Percentiles rank a stretch among this genome's conserved stretches.
Conservation (phyloP, 257 asterid genomes). For the Solanum chilense region DNA sequence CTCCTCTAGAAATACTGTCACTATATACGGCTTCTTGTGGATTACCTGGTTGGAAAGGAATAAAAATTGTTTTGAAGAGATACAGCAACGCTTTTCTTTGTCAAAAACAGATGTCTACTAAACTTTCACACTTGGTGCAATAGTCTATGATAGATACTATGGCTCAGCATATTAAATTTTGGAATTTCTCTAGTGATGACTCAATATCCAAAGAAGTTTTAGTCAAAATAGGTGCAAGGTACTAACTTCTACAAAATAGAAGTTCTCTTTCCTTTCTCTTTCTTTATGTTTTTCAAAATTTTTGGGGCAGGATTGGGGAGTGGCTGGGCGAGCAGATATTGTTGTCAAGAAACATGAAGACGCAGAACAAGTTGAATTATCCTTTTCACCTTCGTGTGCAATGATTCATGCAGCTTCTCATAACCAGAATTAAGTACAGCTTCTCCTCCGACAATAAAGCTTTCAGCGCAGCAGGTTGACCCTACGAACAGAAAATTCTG, state of each 20-base stretch:
- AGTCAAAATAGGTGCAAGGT: background rate
- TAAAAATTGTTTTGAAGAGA: background rate
- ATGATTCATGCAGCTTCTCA: conserved; percentile 55
- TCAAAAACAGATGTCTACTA: background rate
- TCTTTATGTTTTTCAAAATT: background rate
- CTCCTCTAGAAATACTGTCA: background rate
- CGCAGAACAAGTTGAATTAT: background rate
- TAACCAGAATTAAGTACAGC: conserved; percentile 73
- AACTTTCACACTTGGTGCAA: background rate
- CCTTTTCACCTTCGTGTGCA: conserved; percentile 38
- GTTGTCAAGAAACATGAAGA: background rate
- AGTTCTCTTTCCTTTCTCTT: background rate
- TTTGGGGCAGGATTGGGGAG: background rate
- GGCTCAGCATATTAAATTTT: background rate
- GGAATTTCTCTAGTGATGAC: background rate
- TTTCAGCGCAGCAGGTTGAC: conserved; percentile 60
- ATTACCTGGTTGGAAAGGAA: background rate
- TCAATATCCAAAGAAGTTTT: background rate
- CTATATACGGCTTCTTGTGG: background rate
- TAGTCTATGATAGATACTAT: background rate
- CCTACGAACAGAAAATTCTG: conserved; percentile 22
- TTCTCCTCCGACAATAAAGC: conserved; percentile 62
- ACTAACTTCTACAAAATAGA: background rate
- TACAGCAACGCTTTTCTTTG: background rate
- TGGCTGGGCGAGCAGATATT: background rate